A percentile compares a stretch with the other conserved stretches of the same genome.
Conservation (phyloP, 2,329 filamentous ascomycete species). For the Magnaporthiopsis incrustans region DNA sequence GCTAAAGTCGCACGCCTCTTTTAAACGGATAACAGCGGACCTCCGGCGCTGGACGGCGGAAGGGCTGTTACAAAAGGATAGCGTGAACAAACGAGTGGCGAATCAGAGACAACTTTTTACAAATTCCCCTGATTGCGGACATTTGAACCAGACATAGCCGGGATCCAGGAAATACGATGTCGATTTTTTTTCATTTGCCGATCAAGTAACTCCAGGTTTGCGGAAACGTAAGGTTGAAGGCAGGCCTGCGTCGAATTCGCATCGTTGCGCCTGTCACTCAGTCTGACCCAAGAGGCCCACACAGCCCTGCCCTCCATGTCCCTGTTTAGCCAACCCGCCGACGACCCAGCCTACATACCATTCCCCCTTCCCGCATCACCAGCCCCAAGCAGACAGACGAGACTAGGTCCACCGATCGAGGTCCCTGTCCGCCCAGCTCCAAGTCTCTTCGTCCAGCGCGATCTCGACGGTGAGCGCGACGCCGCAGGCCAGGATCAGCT, state of each 20-base stretch:
- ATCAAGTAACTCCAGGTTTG: neutral
- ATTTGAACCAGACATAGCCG: neutral
- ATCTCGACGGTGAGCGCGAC: neutral
- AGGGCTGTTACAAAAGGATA: no score
- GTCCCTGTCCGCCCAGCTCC: neutral
- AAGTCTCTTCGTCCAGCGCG: no score
- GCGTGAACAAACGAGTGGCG: neutral
- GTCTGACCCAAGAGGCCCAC: no score
- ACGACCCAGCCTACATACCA: no score
- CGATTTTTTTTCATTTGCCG: neutral
- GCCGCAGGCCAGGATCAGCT: neutral
- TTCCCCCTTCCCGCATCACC: no score
- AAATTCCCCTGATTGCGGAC: neutral
- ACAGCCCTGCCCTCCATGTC: no score
- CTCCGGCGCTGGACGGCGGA: neutral
- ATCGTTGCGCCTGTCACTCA: no score
- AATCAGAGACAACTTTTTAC: neutral
- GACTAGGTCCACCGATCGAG: neutral
- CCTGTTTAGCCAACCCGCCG: no score
- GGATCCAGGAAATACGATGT: neutral
- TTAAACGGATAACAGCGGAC: neutral
- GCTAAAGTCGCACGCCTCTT: neutral
- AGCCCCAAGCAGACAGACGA: neutral
- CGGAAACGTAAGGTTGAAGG: no score
- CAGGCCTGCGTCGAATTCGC: no score